Evolutionary conservation across 805 yeast species (phyloP).

Genomic region (Kuraishia molischiana): DNA sequence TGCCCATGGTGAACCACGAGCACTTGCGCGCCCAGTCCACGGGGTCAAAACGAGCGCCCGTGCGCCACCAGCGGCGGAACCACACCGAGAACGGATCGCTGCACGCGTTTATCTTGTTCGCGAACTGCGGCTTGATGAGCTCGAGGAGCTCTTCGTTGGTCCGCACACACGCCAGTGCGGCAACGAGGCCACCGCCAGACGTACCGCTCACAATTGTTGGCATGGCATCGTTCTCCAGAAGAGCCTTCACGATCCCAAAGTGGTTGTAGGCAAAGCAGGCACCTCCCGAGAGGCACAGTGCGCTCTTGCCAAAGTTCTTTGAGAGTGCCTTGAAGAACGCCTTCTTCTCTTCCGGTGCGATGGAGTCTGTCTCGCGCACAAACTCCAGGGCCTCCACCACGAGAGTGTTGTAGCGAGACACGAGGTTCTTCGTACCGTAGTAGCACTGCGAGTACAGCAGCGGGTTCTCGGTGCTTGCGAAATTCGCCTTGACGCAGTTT

Average conservation of each 20-base stretch:
- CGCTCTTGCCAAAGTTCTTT: conserved; percentile 63
- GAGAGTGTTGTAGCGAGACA: conserved; percentile 43
- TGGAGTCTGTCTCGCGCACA: conserved; percentile 26
- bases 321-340: conserved; percentile 45
- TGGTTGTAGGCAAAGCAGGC: conserved; percentile 73
- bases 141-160: conserved; percentile 55
- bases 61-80: conserved; percentile 55
- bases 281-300: conserved; percentile 69
- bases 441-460: conserved; percentile 63
- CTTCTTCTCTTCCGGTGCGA: conserved; percentile 32
- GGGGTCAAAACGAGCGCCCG: conserved; percentile 75
- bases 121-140: conserved; percentile 50
- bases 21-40: conserved; percentile 63
- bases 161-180: conserved; percentile 62
- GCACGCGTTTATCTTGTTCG: conserved; percentile 59
- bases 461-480: conserved; percentile 72
- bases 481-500: conserved; percentile 60
- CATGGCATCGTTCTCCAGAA: conserved; percentile 53
- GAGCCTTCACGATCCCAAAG: conserved; percentile 66
- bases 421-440: conserved; percentile 60
- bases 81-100: conserved; percentile 52
- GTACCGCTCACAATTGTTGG: conserved; percentile 72
- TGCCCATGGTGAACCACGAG: conserved; percentile 64
- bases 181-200: conserved; percentile 73
- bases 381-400: conserved; percentile 37